phyloP scores from a whole-genome alignment of 331 rosid species.

The Rhamnella rubrinervis region DNA sequence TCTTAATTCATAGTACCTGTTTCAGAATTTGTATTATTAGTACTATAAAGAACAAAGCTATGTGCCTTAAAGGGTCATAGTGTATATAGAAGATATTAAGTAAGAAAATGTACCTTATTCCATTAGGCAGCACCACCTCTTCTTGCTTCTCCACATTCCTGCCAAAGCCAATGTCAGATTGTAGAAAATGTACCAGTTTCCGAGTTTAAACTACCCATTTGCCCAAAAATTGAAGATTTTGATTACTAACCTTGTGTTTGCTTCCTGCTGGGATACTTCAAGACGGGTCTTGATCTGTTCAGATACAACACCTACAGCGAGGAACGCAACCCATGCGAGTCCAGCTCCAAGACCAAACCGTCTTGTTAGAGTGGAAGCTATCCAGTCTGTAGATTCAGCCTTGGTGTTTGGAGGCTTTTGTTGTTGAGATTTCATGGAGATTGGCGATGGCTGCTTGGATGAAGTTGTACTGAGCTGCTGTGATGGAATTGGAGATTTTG shows the following conservation, averaged over 20 bases:
- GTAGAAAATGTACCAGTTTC: neutral
- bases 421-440: conserved; percentile 35
- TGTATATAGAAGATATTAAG: neutral
- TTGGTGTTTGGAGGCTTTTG: conserved; percentile 37
- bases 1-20: conserved; percentile 58
- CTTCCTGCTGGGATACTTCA: conserved; percentile 80
- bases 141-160: conserved; percentile 72
- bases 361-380: conserved; percentile 73
- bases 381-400: conserved; percentile 90
- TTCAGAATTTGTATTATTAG: neutral
- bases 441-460: conserved; percentile 41
- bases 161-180: conserved; percentile 10
- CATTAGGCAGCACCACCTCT: conserved; percentile 81
- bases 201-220: neutral
- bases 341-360: conserved; percentile 94
- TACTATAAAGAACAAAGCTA: neutral
- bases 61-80: neutral
- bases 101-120: conserved; percentile 59
- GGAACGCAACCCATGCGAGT: conserved; percentile 91
- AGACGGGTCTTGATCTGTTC: conserved; percentile 92
- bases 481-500: conserved; percentile 43
- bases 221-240: neutral
- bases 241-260: conserved; percentile 65
- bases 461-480: conserved; percentile 36
- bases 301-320: conserved; percentile 77